Conservation (phyloP, 345 rosid genomes). For the Brassica cretica region DNA sequence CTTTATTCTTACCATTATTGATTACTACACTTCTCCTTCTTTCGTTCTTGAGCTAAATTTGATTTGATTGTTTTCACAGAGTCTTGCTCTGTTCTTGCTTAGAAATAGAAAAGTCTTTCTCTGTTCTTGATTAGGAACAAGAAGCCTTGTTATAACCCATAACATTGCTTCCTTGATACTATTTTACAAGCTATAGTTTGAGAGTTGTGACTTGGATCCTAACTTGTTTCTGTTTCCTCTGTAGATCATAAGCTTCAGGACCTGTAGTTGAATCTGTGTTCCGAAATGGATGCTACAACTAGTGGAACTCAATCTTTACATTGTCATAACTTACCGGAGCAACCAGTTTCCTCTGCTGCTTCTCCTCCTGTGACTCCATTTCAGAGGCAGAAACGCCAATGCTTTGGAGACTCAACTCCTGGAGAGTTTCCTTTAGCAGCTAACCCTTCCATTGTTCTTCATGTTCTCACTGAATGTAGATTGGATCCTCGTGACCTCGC, state of each 20-base stretch:
- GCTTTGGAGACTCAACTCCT: slow-evolving; percentile 79
- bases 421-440: slow-evolving; percentile 99
- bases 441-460: slow-evolving; percentile 87
- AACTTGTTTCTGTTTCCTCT: slow-evolving; percentile 18
- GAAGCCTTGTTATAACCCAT: neutral
- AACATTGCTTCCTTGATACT: neutral
- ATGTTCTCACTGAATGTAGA: slow-evolving; percentile 82
- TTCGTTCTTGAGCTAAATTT: slow-evolving; percentile 13
- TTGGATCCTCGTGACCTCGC: slow-evolving; percentile 96
- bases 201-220: slow-evolving; percentile 14
- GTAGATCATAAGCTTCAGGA: slow-evolving; percentile 52
- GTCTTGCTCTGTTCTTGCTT: slow-evolving; percentile 1
- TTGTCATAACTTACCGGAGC: slow-evolving; percentile 70
- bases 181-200: neutral
- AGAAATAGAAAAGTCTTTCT: neutral
- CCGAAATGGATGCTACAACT: slow-evolving; percentile 81
- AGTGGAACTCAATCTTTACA: slow-evolving; percentile 69
- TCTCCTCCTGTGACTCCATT: slow-evolving; percentile 53
- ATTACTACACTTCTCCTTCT: slow-evolving; percentile 29
- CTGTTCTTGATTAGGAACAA: neutral
- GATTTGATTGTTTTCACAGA: slow-evolving; percentile 19
- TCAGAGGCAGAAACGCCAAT: slow-evolving; percentile 73
- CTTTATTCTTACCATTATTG: slow-evolving; percentile 22
- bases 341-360: slow-evolving; percentile 50
- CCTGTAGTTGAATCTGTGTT: slow-evolving; percentile 52